phyloP scores from a whole-genome alignment of 1,284 basidiomycete genomes.

The Heterobasidion irregulare region DNA sequence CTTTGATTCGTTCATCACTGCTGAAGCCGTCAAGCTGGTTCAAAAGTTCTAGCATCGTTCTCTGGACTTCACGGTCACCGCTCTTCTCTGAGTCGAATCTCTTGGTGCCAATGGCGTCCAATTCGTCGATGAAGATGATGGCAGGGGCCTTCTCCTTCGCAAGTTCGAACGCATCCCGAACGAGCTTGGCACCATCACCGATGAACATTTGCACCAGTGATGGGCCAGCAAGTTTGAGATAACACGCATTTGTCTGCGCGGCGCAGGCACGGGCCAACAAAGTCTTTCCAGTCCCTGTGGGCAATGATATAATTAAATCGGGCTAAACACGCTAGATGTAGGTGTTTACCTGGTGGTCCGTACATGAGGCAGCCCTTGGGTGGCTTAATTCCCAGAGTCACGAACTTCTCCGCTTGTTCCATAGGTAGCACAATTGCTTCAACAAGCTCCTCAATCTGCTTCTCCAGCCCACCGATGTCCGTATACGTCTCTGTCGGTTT shows the following conservation, averaged over 20 bases:
- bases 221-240: conserved; percentile 73
- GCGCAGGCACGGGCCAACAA: conserved; percentile 73
- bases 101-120: conserved; percentile 78
- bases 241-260: conserved; percentile 77
- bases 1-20: conserved; percentile 95
- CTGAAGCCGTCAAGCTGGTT: conserved; percentile 76
- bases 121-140: conserved; percentile 79
- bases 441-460: conserved; percentile 77
- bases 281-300: conserved; percentile 68
- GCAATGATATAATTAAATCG: background rate
- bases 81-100: conserved; percentile 76
- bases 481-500: conserved; percentile 74
- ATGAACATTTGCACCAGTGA: conserved; percentile 82
- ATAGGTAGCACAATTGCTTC: conserved; percentile 78
- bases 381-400: conserved; percentile 73
- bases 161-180: conserved; percentile 71
- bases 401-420: conserved; percentile 79
- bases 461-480: conserved; percentile 75
- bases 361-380: conserved; percentile 80
- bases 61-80: conserved; percentile 73
- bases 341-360: conserved; percentile 56
- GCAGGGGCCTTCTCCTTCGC: conserved; percentile 75
- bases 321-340: background rate
- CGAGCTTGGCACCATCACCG: conserved; percentile 75
- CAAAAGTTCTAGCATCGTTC: conserved; percentile 74